Base-by-base conservation (phyloP, 2,329 filamentous ascomycete species). In the Cladosporium phlei region DNA sequence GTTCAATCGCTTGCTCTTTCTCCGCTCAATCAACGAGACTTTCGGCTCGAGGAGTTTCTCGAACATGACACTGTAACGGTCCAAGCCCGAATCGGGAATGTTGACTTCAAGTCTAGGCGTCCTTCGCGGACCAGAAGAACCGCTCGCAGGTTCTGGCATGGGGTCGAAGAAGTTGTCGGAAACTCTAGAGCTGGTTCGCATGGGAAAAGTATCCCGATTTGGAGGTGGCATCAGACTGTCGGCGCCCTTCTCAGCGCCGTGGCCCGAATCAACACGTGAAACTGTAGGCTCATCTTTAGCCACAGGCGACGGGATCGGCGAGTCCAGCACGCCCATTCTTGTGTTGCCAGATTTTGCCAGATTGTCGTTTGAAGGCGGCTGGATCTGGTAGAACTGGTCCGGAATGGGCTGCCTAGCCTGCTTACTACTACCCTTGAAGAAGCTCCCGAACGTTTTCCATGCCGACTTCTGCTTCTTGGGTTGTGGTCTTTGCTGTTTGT, bases 61-160 rank as follows among this genome's bases (percentile, higher is more conserved):
- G 61, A 97, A 96, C 90, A 96, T 96, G 54, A 96, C 79, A 57
- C 89, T 95, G 57, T 95, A 97, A 38, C 91, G 76, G 63, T 96
- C 91, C 75, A 97, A 50, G 52, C 85, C 80, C 46, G 86, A 76
- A 39, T 79, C 78, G 1, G 91, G 90, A 48, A 96, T 93, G 43
- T 90, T 80, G 12, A 96, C 77, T 56, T 89, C 76, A 16, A 96
- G 70, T 29, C 68, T 57, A 2, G 64, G 66, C 16, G 55, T 64
- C 12, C 44, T 49, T 14, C 39, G 35, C 14, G 38, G 20, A 27
- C 39, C 39, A 9, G 9, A 17, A 9, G 32, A 9, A 10, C 19
- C 20, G n/a, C 20, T 12, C 5, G 38, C 32, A 28, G 35, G 19
- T 3, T 24, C 20, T 2, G 21, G 28, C 5, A 9, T 9, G 11